Base-by-base conservation (phyloP, 768 basidiomycete genomes). In the Dacryopinax primogenitus region DNA sequence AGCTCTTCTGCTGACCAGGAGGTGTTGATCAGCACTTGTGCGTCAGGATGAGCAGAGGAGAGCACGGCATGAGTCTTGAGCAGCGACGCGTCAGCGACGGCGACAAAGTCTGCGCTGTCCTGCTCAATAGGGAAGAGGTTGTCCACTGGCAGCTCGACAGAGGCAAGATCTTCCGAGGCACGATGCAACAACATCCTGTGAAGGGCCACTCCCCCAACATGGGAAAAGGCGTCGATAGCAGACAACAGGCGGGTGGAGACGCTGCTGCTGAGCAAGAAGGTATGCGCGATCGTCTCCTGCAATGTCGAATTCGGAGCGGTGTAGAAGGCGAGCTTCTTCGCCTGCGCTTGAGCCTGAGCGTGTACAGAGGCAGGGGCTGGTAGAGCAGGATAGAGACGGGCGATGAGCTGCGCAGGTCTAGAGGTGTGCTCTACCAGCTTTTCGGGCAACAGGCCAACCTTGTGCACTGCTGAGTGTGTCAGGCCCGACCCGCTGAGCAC, bases 21-120 rank as follows among this genome's bases (percentile, higher is more conserved):
- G 1, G 92, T 84, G 63, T 83, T 75, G 64, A 95, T 74, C 64
- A 98, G 83, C 34, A 96, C 82, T 7, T 85, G 77, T 0, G 92
- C 86, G 6, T 81, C 82, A 2, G 76, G 74, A 66, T 84, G 86
- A 30, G 88, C 85, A 62, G 84, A 80, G 30, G 83, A 76, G 63
- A 96, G 72, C 30, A 93, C 71, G 9, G 84, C 82, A 71, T 92
- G 91, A 0, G 86, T 82, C 73, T 88, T 92, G 70, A 95, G 79
- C 33, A 98, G 78, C 61, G 76, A 79, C 61, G 87, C 83, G 66
- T 94, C 90, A 37, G 92, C 77, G 34, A 97, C 75, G 65, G 84
- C 86, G 44, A 86, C 72, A 72, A 92, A 88, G 75, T 91, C 87
- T 0, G 83, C 79, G 61, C 77, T 76, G 21, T 84, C 84, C 7